Evolutionary conservation across 129 eudicot species (phyloP).

Genomic region (Silybum marianum): DNA sequence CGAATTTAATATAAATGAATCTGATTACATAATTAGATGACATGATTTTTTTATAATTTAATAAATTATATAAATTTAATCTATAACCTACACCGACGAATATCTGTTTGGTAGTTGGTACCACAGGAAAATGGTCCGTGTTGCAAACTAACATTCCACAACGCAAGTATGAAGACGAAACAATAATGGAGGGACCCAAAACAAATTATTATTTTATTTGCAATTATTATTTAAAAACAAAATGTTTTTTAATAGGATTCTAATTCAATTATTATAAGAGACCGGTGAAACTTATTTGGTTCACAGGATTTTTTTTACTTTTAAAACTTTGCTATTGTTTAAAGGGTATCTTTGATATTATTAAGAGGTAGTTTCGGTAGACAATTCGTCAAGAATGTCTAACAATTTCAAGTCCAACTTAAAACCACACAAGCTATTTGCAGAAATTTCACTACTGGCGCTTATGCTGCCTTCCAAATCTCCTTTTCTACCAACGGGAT

Average conservation of each 20-base stretch:
- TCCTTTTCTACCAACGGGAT: too few species aligned
- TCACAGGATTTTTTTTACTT: not conserved
- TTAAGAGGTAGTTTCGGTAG: not conserved
- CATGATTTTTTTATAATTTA: too few species aligned
- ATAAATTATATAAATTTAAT: not conserved
- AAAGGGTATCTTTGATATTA: not conserved
- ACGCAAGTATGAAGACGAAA: not conserved
- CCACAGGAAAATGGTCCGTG: slow-evolving; percentile 13
- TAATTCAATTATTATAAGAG: not conserved
- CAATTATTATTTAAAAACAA: not conserved
- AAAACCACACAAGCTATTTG: too few species aligned
- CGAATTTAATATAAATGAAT: not conserved
- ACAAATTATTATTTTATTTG: not conserved
- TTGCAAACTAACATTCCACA: not conserved
- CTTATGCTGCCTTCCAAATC: too few species aligned
- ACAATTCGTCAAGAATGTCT: not conserved
- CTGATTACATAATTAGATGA: not conserved
- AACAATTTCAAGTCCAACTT: too few species aligned
- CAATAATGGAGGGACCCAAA: slow-evolving; percentile 4
- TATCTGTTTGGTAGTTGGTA: not conserved
- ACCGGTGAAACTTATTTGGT: not conserved
- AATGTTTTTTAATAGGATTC: not conserved
- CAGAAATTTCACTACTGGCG: too few species aligned
- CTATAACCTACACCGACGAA: not conserved
- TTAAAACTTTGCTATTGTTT: not conserved